Evolutionary conservation across 2,329 filamentous ascomycete species (phyloP).

Genomic region (Fusarium veterinarium): DNA sequence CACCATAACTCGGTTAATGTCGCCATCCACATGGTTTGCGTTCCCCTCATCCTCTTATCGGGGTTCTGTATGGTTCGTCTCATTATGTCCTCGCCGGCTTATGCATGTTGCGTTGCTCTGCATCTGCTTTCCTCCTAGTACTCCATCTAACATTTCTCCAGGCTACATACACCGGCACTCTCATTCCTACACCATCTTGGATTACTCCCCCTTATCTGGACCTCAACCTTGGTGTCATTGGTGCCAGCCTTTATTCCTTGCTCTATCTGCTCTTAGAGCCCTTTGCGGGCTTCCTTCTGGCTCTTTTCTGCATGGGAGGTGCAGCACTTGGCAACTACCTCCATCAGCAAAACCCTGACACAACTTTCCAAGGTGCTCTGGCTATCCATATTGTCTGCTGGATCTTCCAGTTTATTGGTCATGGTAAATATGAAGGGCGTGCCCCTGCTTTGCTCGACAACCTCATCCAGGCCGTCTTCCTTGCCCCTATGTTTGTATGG

Average conservation of each 20-base stretch:
- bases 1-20: slow-evolving; percentile 83
- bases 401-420: slow-evolving; percentile 91
- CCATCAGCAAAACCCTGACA: slow-evolving; percentile 64
- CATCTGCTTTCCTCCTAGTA: not conserved
- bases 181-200: slow-evolving; percentile 73
- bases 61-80: slow-evolving; percentile 75
- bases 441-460: slow-evolving; percentile 93
- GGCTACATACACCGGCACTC: slow-evolving; percentile 71
- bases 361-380: slow-evolving; percentile 68
- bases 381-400: slow-evolving; percentile 79
- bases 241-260: slow-evolving; percentile 74
- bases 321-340: slow-evolving; percentile 83
- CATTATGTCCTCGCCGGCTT: slow-evolving; percentile 5
- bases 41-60: slow-evolving; percentile 79
- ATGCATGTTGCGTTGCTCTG: not conserved
- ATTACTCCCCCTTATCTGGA: slow-evolving; percentile 75
- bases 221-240: slow-evolving; percentile 74
- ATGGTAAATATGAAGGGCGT: slow-evolving; percentile 87
- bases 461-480: slow-evolving; percentile 87
- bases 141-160: slow-evolving; percentile 46
- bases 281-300: slow-evolving; percentile 83
- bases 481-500: slow-evolving; percentile 97
- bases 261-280: slow-evolving; percentile 95
- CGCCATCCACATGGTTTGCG: slow-evolving; percentile 82
- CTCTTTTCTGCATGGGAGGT: slow-evolving; percentile 78